Evolutionary conservation across 495 filamentous ascomycete genomes (phyloP), one percentile per base, ranked within the genome.

Genomic region (Neohortaea acidophila): DNA sequence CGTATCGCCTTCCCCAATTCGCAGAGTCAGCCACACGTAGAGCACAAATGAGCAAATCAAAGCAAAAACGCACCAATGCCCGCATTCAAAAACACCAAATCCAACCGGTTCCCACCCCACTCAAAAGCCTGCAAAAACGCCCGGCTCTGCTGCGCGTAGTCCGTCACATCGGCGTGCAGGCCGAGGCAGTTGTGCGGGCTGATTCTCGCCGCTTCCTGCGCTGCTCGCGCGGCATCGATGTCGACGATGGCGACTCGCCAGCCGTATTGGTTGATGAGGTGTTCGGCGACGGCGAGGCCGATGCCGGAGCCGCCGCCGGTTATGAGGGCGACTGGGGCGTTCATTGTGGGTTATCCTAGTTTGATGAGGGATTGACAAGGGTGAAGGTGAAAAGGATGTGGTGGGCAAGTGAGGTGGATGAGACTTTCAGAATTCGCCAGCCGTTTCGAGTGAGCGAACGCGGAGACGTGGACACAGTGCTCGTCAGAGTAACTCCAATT

Each of bases 251-350:
- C 47, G 3, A 56, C 35, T 11, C 43, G 34, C 39, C 47, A 56
- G 41, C 39, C 43, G 38, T 45, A 42, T 21, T 29, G 41, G 13
- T 36, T 36, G 18, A 43, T 37, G 38, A 56, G 47, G 14, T 51
- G 47, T 29, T 45, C 31, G 19, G 53, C 53, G 41, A 56, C 43
- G 20, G 50, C 50, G 28, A 53, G 53, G 28, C 53, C 53, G 47
- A 56, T 56, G 39, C 53, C 53, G 14, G 36, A 44, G 21, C 47
- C 64, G 19, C 64, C 63, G 27, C 65, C 67, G 18, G 65, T 66
- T 22, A 54, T 34, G 15, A 46, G 23, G 10, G 43, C 43, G 14
- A 36, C 24, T 10, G 40, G 40, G 6, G 32, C 10, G 17, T 34
- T 13, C 32, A 34, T 34, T 20, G 32, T 3, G 32, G 13, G 5